A percentile compares a stretch with the other conserved stretches of the same genome.
Evolutionary conservation across 2,329 filamentous ascomycete genomes (phyloP).

Genomic region (Penicillium palitans): DNA sequence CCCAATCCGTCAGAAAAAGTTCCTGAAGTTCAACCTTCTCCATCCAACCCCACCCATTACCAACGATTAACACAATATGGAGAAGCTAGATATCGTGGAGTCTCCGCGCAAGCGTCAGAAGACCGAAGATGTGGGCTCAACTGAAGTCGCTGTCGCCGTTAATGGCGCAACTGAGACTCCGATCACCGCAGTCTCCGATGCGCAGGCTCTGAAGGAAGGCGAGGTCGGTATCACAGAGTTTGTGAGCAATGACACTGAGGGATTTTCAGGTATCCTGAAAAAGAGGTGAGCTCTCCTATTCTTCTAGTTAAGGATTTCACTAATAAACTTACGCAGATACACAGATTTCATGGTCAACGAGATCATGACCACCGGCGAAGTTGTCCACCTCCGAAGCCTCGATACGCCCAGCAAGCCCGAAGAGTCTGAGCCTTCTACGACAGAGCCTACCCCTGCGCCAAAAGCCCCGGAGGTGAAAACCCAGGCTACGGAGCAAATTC

Average conservation of each 20-base stretch:
- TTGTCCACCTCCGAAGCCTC: constrained; percentile 67
- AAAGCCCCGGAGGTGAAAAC: constrained; percentile 11
- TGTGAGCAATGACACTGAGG: constrained; percentile 57
- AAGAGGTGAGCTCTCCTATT: constrained; percentile 53
- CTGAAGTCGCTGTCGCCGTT: constrained; percentile 19
- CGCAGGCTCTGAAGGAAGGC: constrained; percentile 41
- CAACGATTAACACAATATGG: constrained; percentile 29
- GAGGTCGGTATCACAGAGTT: constrained; percentile 65
- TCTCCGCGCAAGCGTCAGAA: constrained; percentile 42
- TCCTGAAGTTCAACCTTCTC: constrained; percentile 16
- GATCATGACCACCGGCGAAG: constrained; percentile 71
- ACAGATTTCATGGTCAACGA: constrained; percentile 94
- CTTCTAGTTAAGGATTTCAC: neutral
- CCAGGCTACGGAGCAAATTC: constrained; percentile 18
- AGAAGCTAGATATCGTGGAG: constrained; percentile 33
- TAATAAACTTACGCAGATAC: constrained; percentile 56
- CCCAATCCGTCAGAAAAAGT: constrained; percentile 23
- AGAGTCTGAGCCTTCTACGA: constrained; percentile 10
- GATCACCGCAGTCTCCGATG: constrained; percentile 24
- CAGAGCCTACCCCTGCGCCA: neutral
- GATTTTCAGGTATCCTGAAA: constrained; percentile 67
- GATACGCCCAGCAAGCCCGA: constrained; percentile 27
- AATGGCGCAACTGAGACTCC: constrained; percentile 14
- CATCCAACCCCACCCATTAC: constrained; percentile 10
- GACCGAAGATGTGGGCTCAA: constrained; percentile 27